Percentiles rank a stretch among this genome's conserved stretches.
Evolutionary conservation across 2,329 filamentous ascomycete species (phyloP).

Genomic region (Botrytis aclada): DNA sequence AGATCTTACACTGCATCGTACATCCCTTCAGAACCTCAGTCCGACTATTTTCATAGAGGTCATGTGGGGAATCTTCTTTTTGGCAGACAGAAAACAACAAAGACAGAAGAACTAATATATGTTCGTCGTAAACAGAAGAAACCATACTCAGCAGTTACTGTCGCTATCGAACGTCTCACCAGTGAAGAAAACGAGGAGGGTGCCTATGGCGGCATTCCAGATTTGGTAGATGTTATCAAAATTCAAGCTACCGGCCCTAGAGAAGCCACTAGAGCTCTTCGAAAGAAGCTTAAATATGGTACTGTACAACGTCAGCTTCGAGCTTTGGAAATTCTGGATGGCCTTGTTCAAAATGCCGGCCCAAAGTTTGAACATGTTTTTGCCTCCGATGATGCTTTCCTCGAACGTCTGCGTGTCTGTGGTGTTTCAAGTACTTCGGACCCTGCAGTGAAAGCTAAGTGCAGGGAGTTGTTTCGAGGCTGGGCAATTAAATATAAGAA

Average conservation of each 20-base stretch:
- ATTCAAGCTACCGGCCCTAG: constrained; percentile 82
- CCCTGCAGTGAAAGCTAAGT: constrained; percentile 81
- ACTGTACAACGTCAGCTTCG: constrained; percentile 89
- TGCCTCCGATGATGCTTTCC: constrained; percentile 75
- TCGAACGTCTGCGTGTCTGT: constrained; percentile 86
- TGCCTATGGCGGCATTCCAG: constrained; percentile 85
- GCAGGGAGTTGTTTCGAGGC: constrained; percentile 77
- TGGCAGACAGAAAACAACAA: constrained; percentile 14
- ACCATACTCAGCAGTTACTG: constrained; percentile 90
- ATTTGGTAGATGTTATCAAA: constrained; percentile 90
- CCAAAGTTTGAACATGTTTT: constrained; percentile 82
- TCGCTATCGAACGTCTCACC: constrained; percentile 86
- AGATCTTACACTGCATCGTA: constrained; percentile 13
- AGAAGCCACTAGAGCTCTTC: constrained; percentile 86
- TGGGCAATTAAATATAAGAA: constrained; percentile 83
- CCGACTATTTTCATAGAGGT: constrained; percentile 13
- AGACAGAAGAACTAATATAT: constrained; percentile 16
- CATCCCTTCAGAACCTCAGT: constrained; percentile 9
- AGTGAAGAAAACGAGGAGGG: constrained; percentile 88
- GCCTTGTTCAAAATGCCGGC: constrained; percentile 91
- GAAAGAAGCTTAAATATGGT: constrained; percentile 99
- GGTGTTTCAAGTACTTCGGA: constrained; percentile 84
- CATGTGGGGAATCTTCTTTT: constrained; percentile 16
- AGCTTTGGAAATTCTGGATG: constrained; percentile 84
- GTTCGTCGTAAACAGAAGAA: constrained; percentile 56